Conservation (phyloP, 2,329 filamentous ascomycete genomes). For the Aschersonia sp. region DNA sequence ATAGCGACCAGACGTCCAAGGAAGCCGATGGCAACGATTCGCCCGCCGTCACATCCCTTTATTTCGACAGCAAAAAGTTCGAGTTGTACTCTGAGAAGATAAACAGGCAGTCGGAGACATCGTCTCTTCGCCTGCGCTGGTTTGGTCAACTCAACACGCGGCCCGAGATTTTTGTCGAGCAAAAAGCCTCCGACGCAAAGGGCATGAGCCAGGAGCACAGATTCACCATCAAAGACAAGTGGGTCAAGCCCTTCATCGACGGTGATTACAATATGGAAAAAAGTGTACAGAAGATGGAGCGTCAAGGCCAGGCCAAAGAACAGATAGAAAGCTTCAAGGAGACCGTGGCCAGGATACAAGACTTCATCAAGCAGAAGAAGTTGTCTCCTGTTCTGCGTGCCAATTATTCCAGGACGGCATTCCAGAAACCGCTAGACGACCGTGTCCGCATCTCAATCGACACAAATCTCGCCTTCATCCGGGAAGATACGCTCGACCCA, state of each 20-base stretch:
- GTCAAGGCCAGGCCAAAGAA: slow-evolving; percentile 51
- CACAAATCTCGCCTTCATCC: slow-evolving; percentile 79
- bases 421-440: slow-evolving; percentile 88
- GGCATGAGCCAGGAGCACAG: slow-evolving; percentile 65
- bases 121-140: slow-evolving; percentile 80
- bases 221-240: slow-evolving; percentile 86
- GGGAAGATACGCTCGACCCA: slow-evolving; percentile 59
- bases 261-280: slow-evolving; percentile 89
- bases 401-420: slow-evolving; percentile 87
- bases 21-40: slow-evolving; percentile 69
- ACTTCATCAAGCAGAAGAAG: slow-evolving; percentile 61
- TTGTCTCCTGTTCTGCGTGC: slow-evolving; percentile 78
- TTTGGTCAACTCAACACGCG: slow-evolving; percentile 69
- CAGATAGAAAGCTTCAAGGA: slow-evolving; percentile 56
- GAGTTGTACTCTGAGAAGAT: slow-evolving; percentile 79
- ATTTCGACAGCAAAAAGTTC: slow-evolving; percentile 84
- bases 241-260: slow-evolving; percentile 73
- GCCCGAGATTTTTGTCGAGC: slow-evolving; percentile 74
- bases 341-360: slow-evolving; percentile 63
- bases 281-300: slow-evolving; percentile 72
- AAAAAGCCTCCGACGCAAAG: slow-evolving; percentile 70
- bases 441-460: slow-evolving; percentile 86
- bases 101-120: slow-evolving; percentile 56
- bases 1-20: slow-evolving; percentile 77
- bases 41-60: slow-evolving; percentile 85